A percentile compares a stretch with the other conserved stretches of the same genome.
Evolutionary conservation across 192 early-diverging fungal species (phyloP).

Genomic region (Funneliformis mosseae): DNA sequence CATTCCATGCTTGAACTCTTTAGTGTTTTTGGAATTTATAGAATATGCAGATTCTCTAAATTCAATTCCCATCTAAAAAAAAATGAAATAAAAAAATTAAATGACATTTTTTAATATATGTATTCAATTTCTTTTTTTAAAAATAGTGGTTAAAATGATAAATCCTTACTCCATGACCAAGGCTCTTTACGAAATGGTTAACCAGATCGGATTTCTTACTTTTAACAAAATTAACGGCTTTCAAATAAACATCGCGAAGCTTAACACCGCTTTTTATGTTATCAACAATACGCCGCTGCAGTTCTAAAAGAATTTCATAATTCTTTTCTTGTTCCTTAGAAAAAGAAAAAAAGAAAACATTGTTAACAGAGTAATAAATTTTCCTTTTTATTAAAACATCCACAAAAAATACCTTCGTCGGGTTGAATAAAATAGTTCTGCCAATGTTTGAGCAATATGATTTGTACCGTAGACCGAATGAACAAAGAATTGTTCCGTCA

Average conservation of each 20-base stretch:
- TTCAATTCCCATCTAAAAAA: conserved; percentile 84
- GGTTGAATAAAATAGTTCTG: conserved; percentile 92
- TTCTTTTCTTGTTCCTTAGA: conserved; percentile 81
- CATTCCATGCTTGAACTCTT: conserved; percentile 78
- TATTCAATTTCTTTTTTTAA: neutral
- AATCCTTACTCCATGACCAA: conserved; percentile 75
- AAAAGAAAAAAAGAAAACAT: neutral
- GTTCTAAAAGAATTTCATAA: conserved; percentile 86
- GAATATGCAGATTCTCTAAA: conserved; percentile 84
- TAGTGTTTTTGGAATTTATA: conserved; percentile 70
- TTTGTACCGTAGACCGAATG: conserved; percentile 92
- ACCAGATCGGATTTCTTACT: conserved; percentile 84
- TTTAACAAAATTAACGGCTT: conserved; percentile 69
- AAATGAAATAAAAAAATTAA: conserved; percentile 22
- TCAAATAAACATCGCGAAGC: conserved; percentile 77
- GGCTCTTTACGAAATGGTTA: conserved; percentile 82
- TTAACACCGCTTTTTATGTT: conserved; percentile 72
- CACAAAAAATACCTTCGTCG: conserved; percentile 59
- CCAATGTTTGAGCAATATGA: conserved; percentile 94
- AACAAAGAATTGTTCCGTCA: conserved; percentile 85
- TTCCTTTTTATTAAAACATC: neutral
- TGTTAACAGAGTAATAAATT: conserved; percentile 4
- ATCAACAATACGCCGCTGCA: conserved; percentile 77
- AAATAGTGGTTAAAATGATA: neutral
- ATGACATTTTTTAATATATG: neutral